phyloP scores from a whole-genome alignment of 768 basidiomycete species.

The Tulasnella sp. region DNA sequence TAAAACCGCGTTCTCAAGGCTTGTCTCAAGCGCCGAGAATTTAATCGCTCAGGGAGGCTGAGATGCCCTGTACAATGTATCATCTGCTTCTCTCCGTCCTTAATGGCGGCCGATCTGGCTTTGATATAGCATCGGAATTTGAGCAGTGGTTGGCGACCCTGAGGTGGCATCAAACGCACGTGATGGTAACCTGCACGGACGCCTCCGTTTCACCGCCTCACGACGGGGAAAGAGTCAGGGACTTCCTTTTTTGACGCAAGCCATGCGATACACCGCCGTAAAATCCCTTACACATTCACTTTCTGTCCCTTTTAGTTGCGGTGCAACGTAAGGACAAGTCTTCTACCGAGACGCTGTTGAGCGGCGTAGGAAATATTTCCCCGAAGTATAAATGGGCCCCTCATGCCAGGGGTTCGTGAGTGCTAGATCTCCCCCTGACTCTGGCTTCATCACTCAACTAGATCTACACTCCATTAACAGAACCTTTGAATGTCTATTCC shows the following conservation, averaged over 20 bases:
- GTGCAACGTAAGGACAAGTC: background rate
- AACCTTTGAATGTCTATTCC: background rate
- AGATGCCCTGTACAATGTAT: background rate
- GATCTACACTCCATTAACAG: background rate
- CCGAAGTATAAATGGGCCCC: background rate
- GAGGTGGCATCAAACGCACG: background rate
- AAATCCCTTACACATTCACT: background rate
- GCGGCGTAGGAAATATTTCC: background rate
- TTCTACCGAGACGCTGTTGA: background rate
- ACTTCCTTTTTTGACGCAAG: background rate
- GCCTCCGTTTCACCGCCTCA: background rate
- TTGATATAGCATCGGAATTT: background rate
- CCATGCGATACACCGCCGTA: background rate
- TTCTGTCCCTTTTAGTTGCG: background rate
- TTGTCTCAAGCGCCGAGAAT: conserved; percentile 2
- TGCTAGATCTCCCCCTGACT: background rate
- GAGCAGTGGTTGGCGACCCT: background rate
- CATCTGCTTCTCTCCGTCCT: background rate
- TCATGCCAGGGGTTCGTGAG: background rate
- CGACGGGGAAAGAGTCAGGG: background rate
- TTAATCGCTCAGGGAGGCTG: conserved; percentile 6
- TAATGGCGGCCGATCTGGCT: background rate
- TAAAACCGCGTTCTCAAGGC: conserved; percentile 6
- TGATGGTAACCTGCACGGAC: background rate
- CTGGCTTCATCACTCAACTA: background rate